phyloP scores from a whole-genome alignment of 2,329 filamentous ascomycete species.

The Onygenales sp. region DNA sequence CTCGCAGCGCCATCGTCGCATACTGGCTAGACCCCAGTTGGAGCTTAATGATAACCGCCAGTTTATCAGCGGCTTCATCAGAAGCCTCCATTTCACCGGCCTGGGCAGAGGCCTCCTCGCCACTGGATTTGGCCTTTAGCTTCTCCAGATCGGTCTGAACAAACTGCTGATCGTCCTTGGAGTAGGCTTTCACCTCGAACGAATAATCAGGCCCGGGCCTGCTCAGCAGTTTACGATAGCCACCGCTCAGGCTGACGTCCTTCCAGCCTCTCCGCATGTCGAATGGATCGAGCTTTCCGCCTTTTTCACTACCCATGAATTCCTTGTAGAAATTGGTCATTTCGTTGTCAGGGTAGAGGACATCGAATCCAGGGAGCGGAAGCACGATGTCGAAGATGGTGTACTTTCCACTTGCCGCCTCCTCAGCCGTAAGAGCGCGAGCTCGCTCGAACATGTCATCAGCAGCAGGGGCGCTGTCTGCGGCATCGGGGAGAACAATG shows the following conservation, averaged over 20 bases:
- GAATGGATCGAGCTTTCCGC: constrained; percentile 70
- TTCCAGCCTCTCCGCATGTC: constrained; percentile 79
- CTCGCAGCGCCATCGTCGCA: constrained; percentile 72
- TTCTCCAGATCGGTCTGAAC: constrained; percentile 77
- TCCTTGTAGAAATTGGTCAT: constrained; percentile 74
- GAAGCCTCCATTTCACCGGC: constrained; percentile 8
- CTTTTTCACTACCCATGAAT: constrained; percentile 74
- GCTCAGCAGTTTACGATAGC: constrained; percentile 77
- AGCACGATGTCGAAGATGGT: constrained; percentile 82
- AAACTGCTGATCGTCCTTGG: constrained; percentile 63
- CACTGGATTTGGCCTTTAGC: constrained; percentile 38
- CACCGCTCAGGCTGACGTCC: constrained; percentile 79
- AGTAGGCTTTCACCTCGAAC: constrained; percentile 62
- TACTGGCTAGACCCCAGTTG: constrained; percentile 72
- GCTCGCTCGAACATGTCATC: constrained; percentile 58
- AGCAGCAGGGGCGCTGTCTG: constrained; percentile 45
- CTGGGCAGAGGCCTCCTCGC: constrained; percentile 12
- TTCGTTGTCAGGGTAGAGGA: constrained; percentile 75
- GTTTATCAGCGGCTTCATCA: constrained; percentile 33
- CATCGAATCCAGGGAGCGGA: constrained; percentile 83
- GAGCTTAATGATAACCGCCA: constrained; percentile 63
- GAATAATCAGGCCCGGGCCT: constrained; percentile 55
- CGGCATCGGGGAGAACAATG: constrained; percentile 51
- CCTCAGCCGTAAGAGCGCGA: constrained; percentile 63
- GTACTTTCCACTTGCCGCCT: constrained; percentile 66